These are phyloP conservation scores for Aspergillus flavus DNA, from an alignment of 2,329 filamentous ascomycete genomes.

Conservation along the genomic window DNA sequence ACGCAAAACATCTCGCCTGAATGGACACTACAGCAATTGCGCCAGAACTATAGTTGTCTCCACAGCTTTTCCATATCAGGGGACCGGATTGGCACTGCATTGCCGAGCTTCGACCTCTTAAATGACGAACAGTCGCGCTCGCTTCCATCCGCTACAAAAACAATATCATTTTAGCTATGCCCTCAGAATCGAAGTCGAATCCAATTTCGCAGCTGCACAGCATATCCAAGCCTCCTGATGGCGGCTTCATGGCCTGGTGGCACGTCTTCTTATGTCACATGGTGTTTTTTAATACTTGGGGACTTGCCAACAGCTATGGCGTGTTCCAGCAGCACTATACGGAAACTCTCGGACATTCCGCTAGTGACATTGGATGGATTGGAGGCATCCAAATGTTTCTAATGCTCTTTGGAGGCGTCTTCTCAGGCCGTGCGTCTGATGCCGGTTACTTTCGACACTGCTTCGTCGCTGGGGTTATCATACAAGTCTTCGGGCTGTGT, in stretches of 20 bases:
- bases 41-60: too few relatives aligned
- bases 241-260: not conserved
- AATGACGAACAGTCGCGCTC: too few relatives aligned
- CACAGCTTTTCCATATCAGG: too few relatives aligned
- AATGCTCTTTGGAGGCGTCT: not conserved
- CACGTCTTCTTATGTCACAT: not conserved
- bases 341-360: not conserved
- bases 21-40: too few relatives aligned
- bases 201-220: too few relatives aligned
- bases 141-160: too few relatives aligned
- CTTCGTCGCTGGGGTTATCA: not conserved
- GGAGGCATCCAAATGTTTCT: not conserved
- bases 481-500: not conserved
- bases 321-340: not conserved
- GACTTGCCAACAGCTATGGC: not conserved
- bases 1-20: too few relatives aligned
- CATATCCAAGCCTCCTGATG: not conserved
- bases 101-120: too few relatives aligned
- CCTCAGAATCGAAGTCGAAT: too few relatives aligned
- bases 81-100: too few relatives aligned
- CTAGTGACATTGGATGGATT: not conserved
- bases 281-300: not conserved
- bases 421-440: not conserved
- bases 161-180: too few relatives aligned
- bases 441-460: not conserved